Evolutionary conservation across 129 eudicot genomes (phyloP), one percentile per base, ranked within the genome.

Genomic region (Kitagawia praeruptora): DNA sequence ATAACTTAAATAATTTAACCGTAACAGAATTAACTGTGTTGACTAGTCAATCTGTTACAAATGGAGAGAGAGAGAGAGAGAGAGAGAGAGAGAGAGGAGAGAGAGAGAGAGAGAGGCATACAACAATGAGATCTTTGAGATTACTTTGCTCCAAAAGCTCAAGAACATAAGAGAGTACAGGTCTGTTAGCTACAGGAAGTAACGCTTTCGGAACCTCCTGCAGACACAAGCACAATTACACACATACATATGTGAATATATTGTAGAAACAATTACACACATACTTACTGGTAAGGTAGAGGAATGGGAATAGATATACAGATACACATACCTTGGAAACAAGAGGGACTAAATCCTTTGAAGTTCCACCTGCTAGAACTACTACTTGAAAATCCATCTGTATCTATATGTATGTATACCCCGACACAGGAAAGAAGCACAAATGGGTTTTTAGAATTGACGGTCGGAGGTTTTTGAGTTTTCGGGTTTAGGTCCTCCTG

Each of bases 381-480:
- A 95, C 97, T 75, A 92, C 97, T 75, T 95, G 98, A 75, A 95
- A 95, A 89, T 95, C 98, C 98, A 95, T 93, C 71, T 5, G 19
- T 51, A 18, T 61, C 69, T 61, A 5, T 58, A 58, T 23, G 27
- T 23, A 19, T 23, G 10, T 23, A 56, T 23, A 56, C 64, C 18
- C 64, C 1, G 25, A 56, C 64, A 56, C 8, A 54, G 25, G 31
- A 58, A 58, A 58, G 10, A 58, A 58, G 27, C 28, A 58, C 66
- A 23, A 6, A 49, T 49, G 19, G 58, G 58, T 51, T 16, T 51
- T 51, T 2, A 51, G 23, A 4, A 16, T 3, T 5, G 58, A 51
- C n/a, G 58, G 58, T 16, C 49, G 58, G 58, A 18, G 69, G 69
- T 48, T 48, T 48, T 47, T 11, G 47, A 44, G 47, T 44, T 42